Evolutionary conservation across 2,329 filamentous ascomycete genomes (phyloP).

Genomic region (Arthrobotrys sphaeroides): DNA sequence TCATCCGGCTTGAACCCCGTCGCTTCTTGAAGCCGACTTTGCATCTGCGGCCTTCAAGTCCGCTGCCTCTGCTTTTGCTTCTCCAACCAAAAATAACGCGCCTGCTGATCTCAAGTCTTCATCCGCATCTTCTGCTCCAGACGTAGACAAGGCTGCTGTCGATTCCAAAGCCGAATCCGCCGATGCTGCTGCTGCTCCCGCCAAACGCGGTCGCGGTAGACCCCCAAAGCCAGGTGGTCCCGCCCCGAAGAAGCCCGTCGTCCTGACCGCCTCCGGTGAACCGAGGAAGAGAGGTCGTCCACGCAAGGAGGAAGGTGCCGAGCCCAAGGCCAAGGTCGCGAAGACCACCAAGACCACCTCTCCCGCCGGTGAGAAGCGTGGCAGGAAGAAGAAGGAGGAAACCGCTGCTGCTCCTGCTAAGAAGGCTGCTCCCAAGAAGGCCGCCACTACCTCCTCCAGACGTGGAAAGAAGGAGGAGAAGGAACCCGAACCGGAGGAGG

Average conservation of each 20-base stretch:
- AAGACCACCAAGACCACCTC: constrained; percentile 33
- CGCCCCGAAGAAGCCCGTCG: constrained; percentile 45
- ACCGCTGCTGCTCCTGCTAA: constrained; percentile 10
- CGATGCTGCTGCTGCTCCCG: constrained; percentile 22
- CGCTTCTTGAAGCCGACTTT: constrained; percentile 42
- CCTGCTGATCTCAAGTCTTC: constrained; percentile 43
- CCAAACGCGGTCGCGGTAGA: constrained; percentile 47
- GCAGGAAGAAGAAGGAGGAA: constrained; percentile 53
- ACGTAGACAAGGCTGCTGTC: constrained; percentile 35
- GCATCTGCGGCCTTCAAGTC: constrained; percentile 51
- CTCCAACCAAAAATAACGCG: constrained; percentile 46
- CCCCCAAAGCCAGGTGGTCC: constrained; percentile 51
- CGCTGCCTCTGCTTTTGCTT: constrained; percentile 48
- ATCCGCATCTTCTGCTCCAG: constrained; percentile 29
- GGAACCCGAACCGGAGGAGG: constrained; percentile 12
- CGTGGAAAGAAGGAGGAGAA: constrained; percentile 43
- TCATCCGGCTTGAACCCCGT: constrained; percentile 7
- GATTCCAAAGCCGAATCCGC: constrained; percentile 31
- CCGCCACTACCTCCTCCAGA: constrained; percentile 6
- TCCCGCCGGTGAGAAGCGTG: constrained; percentile 24
- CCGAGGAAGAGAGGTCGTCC: constrained; percentile 51
- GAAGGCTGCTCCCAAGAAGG: constrained; percentile 37
- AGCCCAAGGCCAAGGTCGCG: constrained; percentile 50
- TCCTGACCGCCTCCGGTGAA: constrained; percentile 48
- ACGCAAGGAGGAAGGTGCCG: constrained; percentile 46